Base-by-base conservation (phyloP, 768 basidiomycete genomes). In the Erythrobasidium yunnanense region DNA sequence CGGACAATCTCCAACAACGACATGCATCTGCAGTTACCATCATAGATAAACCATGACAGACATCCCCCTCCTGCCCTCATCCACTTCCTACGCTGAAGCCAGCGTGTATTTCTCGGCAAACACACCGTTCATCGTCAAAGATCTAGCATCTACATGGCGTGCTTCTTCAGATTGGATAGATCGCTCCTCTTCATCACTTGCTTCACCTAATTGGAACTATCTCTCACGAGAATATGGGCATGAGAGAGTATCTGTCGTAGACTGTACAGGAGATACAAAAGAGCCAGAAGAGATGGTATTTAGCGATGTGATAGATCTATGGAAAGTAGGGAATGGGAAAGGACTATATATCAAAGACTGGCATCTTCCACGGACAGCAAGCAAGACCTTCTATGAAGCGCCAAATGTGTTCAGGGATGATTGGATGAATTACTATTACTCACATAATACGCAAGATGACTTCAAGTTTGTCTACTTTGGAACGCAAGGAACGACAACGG, bases 401-500 rank as follows among this genome's bases (percentile, higher is more conserved):
- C 47, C 53, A 2, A 6, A 30, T n/a, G 52, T 66, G 0, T 72
- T 70, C 50, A 17, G 35, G n/a, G 69, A 72, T 46, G 71, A 72
- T 45, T 70, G 70, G 71, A 69, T 72, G 68, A 67, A 72, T 60
- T 65, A 67, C 54, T 67, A 63, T 32, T 63, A 63, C 52, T 7
- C 2, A 2, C 47, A 23, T 11, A 33, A 49, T 6, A 66, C 27
- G 29, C 53, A 25, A 3, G 70, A 72, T 38, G 71, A 72, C 32
- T 72, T 72, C 23, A 51, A 66, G 1, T 72, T 72, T 33, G 67
- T 72, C 34, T 72, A 72, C 38, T 65, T 63, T 11, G 71, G 71
- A 4, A 70, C 69, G 7, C 45, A 65, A 8, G 55, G 53, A 3
- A 72, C 68, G 13, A 66, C 38, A 4, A 72, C 71, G 15, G 57